Evolutionary conservation across 768 basidiomycete genomes (phyloP), one percentile per base, ranked within the genome.

Genomic region (Leccinum disarticulatum): DNA sequence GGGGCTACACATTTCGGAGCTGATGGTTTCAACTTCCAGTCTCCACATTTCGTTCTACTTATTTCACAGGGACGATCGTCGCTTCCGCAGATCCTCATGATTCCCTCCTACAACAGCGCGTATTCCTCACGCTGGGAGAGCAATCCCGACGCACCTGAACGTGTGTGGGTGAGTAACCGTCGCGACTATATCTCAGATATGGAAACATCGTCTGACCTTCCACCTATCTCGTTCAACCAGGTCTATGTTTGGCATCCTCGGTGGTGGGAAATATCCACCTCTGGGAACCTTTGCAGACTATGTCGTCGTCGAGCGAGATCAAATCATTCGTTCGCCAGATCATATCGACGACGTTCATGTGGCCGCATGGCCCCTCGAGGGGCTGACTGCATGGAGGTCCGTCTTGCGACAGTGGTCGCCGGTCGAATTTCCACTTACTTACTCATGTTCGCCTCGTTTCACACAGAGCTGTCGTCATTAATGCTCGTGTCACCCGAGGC

Each of bases 371-470:
- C 91, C 93, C 0, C 66, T 91, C 2, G 91, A 79, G 1, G 90
- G 85, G 3, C 70, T 93, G 19, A 95, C 93, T 14, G 90, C 93
- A 3, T 95, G 90, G 87, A 85, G 91, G 92, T 92, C 14, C 48
- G 77, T 70, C 9, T 17, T 38, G 15, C 38, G 38, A 38, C 14
- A 3, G 38, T 38, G 17, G 8, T 38, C 17, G 0, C 38, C 17
- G 2, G 17, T 17, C 15, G 2, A 17, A 38, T 17, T 8, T 70
- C 9, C 52, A 61, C 31, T 1, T 15, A 14, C 30, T 27, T 7
- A 30, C 25, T 25, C 25, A 25, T 25, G 25, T 54, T 47, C 6
- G 13, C 13, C 14, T 38, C 6, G 3, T 36, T 36, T 36, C 25
- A 25, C 36, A 36, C 61, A 91, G 91, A 68, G 89, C 88, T 1